A percentile compares a stretch with the other conserved stretches of the same genome.
Conservation (phyloP, 1,139 yeast genomes). For the Pichia sp. region DNA sequence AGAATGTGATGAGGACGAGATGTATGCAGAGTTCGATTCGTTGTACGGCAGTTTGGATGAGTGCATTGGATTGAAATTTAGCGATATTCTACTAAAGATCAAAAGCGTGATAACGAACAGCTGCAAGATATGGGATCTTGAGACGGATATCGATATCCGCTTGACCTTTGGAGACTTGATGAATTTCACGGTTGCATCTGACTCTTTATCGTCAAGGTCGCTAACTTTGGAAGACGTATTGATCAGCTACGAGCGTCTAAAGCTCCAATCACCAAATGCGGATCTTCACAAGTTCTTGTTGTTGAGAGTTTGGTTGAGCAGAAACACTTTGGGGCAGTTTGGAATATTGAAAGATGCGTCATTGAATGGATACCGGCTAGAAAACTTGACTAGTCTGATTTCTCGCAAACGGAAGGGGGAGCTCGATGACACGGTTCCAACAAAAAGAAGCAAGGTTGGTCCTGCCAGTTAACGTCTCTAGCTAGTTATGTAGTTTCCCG, state of each 20-base stretch:
- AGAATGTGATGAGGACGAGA: conserved; percentile 22
- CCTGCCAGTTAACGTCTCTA: background rate
- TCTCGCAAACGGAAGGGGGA: background rate
- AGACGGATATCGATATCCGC: conserved; percentile 4
- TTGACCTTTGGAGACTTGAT: conserved; percentile 36
- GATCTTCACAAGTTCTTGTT: conserved; percentile 13
- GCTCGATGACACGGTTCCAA: background rate
- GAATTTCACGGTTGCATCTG: conserved; percentile 38
- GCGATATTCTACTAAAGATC: conserved; percentile 29
- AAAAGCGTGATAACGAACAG: conserved; percentile 12
- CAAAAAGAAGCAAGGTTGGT: background rate
- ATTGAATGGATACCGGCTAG: conserved; percentile 8
- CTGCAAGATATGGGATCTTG: background rate
- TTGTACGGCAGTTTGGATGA: conserved; percentile 24
- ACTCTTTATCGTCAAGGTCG: conserved; percentile 36
- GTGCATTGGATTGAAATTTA: conserved; percentile 24
- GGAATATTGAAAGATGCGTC: background rate
- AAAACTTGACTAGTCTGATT: conserved; percentile 3
- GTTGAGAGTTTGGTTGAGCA: conserved; percentile 9
- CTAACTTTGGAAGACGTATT: conserved; percentile 37
- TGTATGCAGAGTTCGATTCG: conserved; percentile 21
- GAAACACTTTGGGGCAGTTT: conserved; percentile 5
- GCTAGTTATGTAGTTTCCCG: background rate
- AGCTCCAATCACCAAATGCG: conserved; percentile 19
- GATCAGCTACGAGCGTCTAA: conserved; percentile 32